phyloP scores from a whole-genome alignment of 2,329 filamentous ascomycete genomes.

The Bipolaris gigantea region DNA sequence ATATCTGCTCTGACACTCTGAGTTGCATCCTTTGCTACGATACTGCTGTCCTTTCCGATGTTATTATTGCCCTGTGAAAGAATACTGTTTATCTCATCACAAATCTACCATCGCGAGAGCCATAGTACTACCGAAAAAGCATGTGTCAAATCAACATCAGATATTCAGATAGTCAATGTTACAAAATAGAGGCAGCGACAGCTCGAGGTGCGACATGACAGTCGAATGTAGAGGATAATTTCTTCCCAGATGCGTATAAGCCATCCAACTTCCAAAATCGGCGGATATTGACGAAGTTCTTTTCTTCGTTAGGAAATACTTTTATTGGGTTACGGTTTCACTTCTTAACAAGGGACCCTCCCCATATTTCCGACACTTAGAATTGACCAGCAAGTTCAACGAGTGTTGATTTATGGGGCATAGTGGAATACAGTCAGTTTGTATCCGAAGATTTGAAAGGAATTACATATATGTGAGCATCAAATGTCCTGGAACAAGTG shows the following conservation, averaged over 20 bases:
- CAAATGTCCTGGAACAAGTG: not conserved
- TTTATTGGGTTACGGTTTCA: not conserved
- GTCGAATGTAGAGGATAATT: not conserved
- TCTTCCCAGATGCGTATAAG: not conserved
- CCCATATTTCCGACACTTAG: not conserved
- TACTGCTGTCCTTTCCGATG: not conserved
- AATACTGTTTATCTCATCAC: not conserved
- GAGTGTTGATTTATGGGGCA: not conserved
- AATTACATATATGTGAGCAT: not conserved
- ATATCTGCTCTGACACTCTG: not conserved
- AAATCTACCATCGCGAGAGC: not conserved
- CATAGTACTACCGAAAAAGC: too few species aligned
- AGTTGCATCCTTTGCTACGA: not conserved
- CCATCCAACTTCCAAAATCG: not conserved
- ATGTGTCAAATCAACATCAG: too few species aligned
- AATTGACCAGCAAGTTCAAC: not conserved
- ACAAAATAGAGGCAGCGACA: not conserved
- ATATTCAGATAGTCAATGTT: not conserved
- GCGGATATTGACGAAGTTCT: not conserved
- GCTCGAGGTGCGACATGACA: not conserved
- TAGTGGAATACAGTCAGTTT: not conserved
- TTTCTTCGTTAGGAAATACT: not conserved
- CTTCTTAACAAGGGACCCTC: not conserved
- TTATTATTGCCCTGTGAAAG: not conserved
- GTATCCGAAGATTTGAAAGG: not conserved